Evolutionary conservation across 1,284 basidiomycete species (phyloP).

Genomic region (Paramarasmius palmivorus): DNA sequence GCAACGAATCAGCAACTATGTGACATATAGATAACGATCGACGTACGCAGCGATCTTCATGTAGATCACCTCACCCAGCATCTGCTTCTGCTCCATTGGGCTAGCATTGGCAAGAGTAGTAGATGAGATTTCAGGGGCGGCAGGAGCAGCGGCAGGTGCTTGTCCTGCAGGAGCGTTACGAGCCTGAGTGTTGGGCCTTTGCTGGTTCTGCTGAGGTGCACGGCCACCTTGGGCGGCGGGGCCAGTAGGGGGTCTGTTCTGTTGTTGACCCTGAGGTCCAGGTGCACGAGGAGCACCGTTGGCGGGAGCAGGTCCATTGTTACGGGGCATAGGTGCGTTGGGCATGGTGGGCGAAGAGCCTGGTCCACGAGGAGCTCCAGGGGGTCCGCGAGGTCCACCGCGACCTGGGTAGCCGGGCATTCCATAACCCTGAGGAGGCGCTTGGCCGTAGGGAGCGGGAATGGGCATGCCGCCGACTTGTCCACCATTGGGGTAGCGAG

Average conservation of each 20-base stretch:
- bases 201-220: conserved; percentile 25
- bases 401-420: conserved; percentile 67
- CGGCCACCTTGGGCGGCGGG: conserved; percentile 38
- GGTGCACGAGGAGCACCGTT: conserved; percentile 53
- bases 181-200: conserved; percentile 34
- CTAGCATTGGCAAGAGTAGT: conserved; percentile 70
- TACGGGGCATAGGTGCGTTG: conserved; percentile 58
- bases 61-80: conserved; percentile 93
- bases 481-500: conserved; percentile 73
- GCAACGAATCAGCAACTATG: conserved; percentile 14
- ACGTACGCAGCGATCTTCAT: conserved; percentile 83
- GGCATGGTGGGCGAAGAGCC: conserved; percentile 62
- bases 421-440: conserved; percentile 67
- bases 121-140: conserved; percentile 49
- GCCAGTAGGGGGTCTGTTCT: conserved; percentile 33
- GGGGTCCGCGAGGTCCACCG: conserved; percentile 44
- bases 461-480: conserved; percentile 79
- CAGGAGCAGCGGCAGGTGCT: conserved; percentile 34
- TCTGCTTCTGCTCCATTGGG: conserved; percentile 94
- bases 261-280: conserved; percentile 31
- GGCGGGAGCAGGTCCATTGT: conserved; percentile 50
- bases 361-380: conserved; percentile 52
- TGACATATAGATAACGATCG: conserved; percentile 7
- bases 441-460: conserved; percentile 67
- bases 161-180: conserved; percentile 35